These are phyloP conservation scores for Rhytidiadelphus loreus DNA, from an alignment of 225 moss, liverwort and hornwort genomes.

Conservation along the genomic window DNA sequence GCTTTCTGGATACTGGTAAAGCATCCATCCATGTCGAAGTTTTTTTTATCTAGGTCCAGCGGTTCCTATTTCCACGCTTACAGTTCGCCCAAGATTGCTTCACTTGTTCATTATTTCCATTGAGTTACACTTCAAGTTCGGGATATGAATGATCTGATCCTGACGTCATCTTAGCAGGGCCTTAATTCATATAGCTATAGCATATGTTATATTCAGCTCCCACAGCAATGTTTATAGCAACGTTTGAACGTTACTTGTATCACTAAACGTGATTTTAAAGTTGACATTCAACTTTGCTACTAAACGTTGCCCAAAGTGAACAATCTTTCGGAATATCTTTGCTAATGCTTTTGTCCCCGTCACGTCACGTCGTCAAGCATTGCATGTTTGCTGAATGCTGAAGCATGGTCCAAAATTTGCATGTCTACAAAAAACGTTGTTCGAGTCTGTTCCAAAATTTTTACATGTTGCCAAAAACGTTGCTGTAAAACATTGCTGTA, in stretches of 20 bases:
- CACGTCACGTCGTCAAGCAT: too few species aligned
- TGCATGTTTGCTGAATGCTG: not conserved
- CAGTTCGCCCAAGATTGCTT: not conserved
- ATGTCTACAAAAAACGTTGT: not conserved
- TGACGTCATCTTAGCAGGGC: not conserved
- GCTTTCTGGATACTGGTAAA: slow-evolving; percentile 26
- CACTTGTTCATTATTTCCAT: not conserved
- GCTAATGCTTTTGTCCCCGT: too few species aligned
- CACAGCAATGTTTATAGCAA: not conserved
- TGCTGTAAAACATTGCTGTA: not conserved
- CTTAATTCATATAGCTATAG: not conserved
- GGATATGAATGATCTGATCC: not conserved
- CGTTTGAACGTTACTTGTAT: not conserved
- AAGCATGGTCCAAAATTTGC: not conserved
- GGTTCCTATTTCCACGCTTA: not conserved
- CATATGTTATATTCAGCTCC: not conserved
- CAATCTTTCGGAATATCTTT: not conserved
- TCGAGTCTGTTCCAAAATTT: not conserved
- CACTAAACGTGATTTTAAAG: not conserved
- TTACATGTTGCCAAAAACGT: not conserved
- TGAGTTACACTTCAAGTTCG: not conserved
- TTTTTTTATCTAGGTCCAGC: not conserved
- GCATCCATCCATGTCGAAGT: not conserved
- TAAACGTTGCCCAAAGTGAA: not conserved
- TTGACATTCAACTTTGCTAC: not conserved